A percentile compares a stretch with the other conserved stretches of the same genome.
Evolutionary conservation across 2,329 filamentous ascomycete genomes (phyloP).

Genomic region (Pseudomassariella vexata): DNA sequence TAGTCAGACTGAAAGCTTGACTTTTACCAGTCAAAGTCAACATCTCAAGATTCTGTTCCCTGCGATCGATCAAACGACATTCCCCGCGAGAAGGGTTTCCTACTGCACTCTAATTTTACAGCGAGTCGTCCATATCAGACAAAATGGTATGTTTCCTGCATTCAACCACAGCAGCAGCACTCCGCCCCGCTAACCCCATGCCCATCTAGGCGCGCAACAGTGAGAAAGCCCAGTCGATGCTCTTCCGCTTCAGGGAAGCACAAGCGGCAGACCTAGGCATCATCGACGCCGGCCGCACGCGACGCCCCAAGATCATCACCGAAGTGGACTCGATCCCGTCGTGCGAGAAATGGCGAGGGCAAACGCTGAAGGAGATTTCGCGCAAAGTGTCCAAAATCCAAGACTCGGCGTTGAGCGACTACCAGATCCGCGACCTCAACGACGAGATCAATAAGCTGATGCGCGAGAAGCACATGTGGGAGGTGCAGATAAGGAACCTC

Average conservation of each 20-base stretch:
- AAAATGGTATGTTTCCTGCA: conserved; percentile 18
- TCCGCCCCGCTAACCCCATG: conserved; percentile 5
- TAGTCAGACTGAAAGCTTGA: too few species aligned
- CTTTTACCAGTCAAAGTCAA: too few species aligned
- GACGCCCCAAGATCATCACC: conserved; percentile 86
- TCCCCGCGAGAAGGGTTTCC: too few species aligned
- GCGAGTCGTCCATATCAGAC: too few species aligned
- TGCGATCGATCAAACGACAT: too few species aligned
- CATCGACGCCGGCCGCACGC: conserved; percentile 84
- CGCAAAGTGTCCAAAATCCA: conserved; percentile 97
- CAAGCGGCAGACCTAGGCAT: conserved; percentile 95
- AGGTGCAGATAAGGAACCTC: conserved; percentile 88
- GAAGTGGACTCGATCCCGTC: conserved; percentile 75
- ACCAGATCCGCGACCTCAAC: conserved; percentile 95
- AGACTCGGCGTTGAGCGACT: conserved; percentile 85
- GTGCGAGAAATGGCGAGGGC: conserved; percentile 97
- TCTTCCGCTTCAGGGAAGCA: conserved; percentile 97
- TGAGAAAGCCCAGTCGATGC: conserved; percentile 99
- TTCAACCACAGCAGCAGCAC: neutral
- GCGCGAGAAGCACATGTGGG: conserved; percentile 99
- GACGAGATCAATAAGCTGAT: conserved; percentile 99
- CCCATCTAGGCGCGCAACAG: conserved; percentile 76
- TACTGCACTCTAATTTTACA: too few species aligned
- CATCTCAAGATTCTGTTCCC: too few species aligned
- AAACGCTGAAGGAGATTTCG: conserved; percentile 93